Evolutionary conservation across 768 basidiomycete genomes (phyloP), one percentile per base, ranked within the genome.

Genomic region (Candolleomyces eurysporus): DNA sequence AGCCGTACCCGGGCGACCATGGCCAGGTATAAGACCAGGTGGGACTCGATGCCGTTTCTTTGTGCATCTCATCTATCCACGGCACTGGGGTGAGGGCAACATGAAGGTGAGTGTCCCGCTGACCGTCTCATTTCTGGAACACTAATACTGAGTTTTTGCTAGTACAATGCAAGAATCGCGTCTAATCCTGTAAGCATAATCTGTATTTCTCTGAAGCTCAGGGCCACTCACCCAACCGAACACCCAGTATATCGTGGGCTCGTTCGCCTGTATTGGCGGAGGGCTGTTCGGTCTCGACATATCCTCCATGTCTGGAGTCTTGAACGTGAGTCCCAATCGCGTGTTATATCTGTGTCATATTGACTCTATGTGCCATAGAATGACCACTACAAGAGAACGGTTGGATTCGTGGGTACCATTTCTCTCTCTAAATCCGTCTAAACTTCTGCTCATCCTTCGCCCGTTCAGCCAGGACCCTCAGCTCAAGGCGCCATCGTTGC

Each of bases 281-380:
- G 87, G 87, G 53, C 82, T 91, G 42, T 91, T 91, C 69, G 90
- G 90, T 71, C 71, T 91, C 76, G 90, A 91, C 78, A 90, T 91
- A 68, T 88, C 89, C 67, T 91, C 88, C 69, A 91, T 91, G 89
- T 88, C 89, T 55, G 89, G 86, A 8, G 88, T 91, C 56, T 73
- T 91, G 65, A 87, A 69, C 59, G 74, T 73, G 54, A 55, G 73
- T 9, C 8, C 13, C 19, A 17, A 36, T 36, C 6, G 2, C 8
- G 11, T 11, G 36, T 11, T 36, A 8, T 11, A 7, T 26, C n/a
- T 8, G 16, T 55, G 8, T 16, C 39, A 48, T 30, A 5, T 31
- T n/a, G 30, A 19, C 32, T 50, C 31, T 14, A 14, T 32, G 6
- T 26, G 4, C 26, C 22, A 22, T 56, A 81, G 78, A 82, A 81